phyloP scores from a whole-genome alignment of 2,329 filamentous ascomycete genomes.

The Thermoascus crustaceus region DNA sequence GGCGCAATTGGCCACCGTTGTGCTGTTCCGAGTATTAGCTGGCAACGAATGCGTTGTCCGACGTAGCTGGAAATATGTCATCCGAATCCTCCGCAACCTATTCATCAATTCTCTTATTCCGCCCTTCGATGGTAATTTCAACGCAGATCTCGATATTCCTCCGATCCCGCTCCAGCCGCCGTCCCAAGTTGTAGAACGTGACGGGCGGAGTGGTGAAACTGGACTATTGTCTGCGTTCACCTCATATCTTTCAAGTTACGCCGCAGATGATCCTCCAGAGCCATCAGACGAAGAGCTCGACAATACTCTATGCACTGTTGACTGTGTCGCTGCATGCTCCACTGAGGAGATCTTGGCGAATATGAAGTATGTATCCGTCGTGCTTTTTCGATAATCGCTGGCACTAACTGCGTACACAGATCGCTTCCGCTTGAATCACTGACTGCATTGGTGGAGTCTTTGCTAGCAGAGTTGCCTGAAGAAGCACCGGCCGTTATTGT shows the following conservation, averaged over 20 bases:
- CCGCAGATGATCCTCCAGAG: slow-evolving; percentile 93
- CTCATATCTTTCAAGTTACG: slow-evolving; percentile 97
- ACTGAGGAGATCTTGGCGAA: slow-evolving; percentile 77
- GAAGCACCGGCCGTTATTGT: slow-evolving; percentile 75
- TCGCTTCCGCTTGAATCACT: slow-evolving; percentile 54
- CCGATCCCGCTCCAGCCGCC: slow-evolving; percentile 84
- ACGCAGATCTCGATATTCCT: slow-evolving; percentile 61
- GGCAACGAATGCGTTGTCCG: slow-evolving; percentile 72
- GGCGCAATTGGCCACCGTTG: slow-evolving; percentile 84
- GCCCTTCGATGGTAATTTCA: slow-evolving; percentile 61
- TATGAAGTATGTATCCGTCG: slow-evolving; percentile 51
- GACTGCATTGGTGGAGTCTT: slow-evolving; percentile 57
- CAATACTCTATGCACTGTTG: slow-evolving; percentile 86
- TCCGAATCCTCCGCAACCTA: slow-evolving; percentile 88
- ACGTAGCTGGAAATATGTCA: slow-evolving; percentile 55
- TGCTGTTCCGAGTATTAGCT: slow-evolving; percentile 87
- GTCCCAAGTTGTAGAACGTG: slow-evolving; percentile 86
- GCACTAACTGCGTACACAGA: slow-evolving; percentile 32
- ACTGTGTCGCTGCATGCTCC: slow-evolving; percentile 85
- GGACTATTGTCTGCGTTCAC: slow-evolving; percentile 92
- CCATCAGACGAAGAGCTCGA: slow-evolving; percentile 96
- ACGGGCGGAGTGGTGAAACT: slow-evolving; percentile 65
- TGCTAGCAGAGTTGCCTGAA: slow-evolving; percentile 81
- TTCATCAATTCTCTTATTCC: slow-evolving; percentile 93
- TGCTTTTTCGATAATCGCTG: slow-evolving; percentile 11